These are phyloP conservation scores for Nephelium lappaceum DNA, from an alignment of 345 rosid genomes.

Conservation along the genomic window DNA sequence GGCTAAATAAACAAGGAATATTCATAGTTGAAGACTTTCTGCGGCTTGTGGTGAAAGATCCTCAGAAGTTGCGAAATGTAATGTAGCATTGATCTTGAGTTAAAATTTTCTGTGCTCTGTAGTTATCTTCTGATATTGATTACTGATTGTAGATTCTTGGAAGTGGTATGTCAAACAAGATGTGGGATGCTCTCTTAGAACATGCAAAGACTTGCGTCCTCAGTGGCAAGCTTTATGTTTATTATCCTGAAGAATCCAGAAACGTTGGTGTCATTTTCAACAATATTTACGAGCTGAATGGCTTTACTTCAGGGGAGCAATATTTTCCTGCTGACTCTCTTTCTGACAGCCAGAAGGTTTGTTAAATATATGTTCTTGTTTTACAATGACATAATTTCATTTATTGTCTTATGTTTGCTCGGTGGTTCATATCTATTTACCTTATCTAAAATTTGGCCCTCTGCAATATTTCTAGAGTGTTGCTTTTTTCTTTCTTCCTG, in stretches of 20 bases:
- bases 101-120: slow-evolving; percentile 3
- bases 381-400: slow-evolving; percentile 11
- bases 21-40: slow-evolving; percentile 78
- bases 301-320: slow-evolving; percentile 87
- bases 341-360: slow-evolving; percentile 88
- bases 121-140: slow-evolving; percentile 30
- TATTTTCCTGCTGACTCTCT: slow-evolving; percentile 80
- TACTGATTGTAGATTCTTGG: slow-evolving; percentile 76
- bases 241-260: slow-evolving; percentile 81
- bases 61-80: slow-evolving; percentile 71
- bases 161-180: slow-evolving; percentile 99
- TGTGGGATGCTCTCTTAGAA: slow-evolving; percentile 98
- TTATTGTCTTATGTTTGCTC: slow-evolving; percentile 13
- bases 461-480: too few relatives aligned
- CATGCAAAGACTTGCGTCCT: slow-evolving; percentile 97
- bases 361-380: slow-evolving; percentile 7
- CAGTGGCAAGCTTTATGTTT: slow-evolving; percentile 78
- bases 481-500: background rate
- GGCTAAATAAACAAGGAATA: slow-evolving; percentile 53
- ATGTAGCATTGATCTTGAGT: slow-evolving; percentile 33
- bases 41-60: slow-evolving; percentile 75
- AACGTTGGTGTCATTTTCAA: slow-evolving; percentile 82
- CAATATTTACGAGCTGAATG: slow-evolving; percentile 79
- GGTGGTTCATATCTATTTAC: background rate
- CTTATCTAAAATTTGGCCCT: background rate